phyloP scores from a whole-genome alignment of 2,329 filamentous ascomycete genomes.

The Cucurbitaria berberidis region DNA sequence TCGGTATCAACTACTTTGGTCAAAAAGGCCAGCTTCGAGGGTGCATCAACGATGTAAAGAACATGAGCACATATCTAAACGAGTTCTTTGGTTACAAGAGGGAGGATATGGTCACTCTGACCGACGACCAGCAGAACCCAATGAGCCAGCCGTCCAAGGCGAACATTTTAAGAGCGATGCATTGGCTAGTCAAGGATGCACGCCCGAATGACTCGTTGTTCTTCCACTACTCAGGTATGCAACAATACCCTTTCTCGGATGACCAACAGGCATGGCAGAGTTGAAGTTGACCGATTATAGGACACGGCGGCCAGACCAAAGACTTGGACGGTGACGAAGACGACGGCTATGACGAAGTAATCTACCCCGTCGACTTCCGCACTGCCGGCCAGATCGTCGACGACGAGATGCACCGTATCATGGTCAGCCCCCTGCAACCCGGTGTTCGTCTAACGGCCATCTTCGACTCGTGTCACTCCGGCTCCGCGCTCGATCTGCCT shows the following conservation, averaged over 20 bases:
- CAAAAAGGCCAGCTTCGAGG: conserved; percentile 89
- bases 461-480: conserved; percentile 82
- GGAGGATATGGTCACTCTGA: conserved; percentile 96
- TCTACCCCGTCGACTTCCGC: conserved; percentile 82
- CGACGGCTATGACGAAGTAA: conserved; percentile 82
- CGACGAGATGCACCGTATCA: conserved; percentile 80
- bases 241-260: background rate
- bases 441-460: conserved; percentile 86
- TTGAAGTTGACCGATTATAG: conserved; percentile 47
- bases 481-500: conserved; percentile 76
- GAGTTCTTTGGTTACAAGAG: conserved; percentile 90
- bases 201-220: conserved; percentile 92
- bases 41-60: conserved; percentile 97
- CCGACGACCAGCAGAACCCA: conserved; percentile 94
- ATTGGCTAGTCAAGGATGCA: conserved; percentile 96
- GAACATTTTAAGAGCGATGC: conserved; percentile 95
- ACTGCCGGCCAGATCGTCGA: conserved; percentile 82
- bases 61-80: conserved; percentile 91
- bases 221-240: conserved; percentile 91
- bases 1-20: conserved; percentile 96
- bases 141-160: conserved; percentile 97
- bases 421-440: conserved; percentile 77
- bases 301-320: conserved; percentile 81
- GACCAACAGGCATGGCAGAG: background rate
- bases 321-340: conserved; percentile 81